Evolutionary conservation across 176 grass and related monocot species (phyloP), one percentile per base, ranked within the genome.

Genomic region (Hsuehochloa calcarea): DNA sequence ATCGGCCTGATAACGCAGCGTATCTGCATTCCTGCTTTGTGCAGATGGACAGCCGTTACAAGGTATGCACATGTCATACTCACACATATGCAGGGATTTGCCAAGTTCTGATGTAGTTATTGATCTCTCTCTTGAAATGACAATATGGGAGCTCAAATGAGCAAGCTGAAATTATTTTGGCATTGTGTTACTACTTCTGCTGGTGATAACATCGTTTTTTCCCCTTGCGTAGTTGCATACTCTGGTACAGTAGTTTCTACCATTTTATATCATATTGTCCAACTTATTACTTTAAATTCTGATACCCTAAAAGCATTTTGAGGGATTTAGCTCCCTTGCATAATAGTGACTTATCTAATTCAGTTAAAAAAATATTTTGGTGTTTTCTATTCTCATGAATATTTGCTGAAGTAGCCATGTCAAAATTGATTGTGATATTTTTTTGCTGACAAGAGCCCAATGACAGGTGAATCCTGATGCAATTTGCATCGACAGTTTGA

Each of bases 1-100:
- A 46, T 44, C 47, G 71, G 19, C 35, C 58, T 65, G 58, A 65
- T 72, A 25, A 31, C 12, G 7, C 59, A 55, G 69, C 15, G 29
- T 72, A 73, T 29, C 72, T 85, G 82, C 37, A 43, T 43, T 52
- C 23, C 47, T 27, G 5, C n/a, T 12, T 68, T 77, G n/a, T 65
- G 77, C 60, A 49, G 60, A 64, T 78, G n/a, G n/a, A 63, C 27
- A 10, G 45, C 72, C 15, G 1, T 12, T 75, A 59, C 56, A 27
- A 29, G 70, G 46, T 16, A 43, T 79, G 10, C 35, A 3, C 62
- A 45, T 22, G 73, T 23, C 6, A n/a, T 43, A 23, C 9, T n/a
- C 72, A 76, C 4, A 43, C n/a, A 19, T 27, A 58, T 85, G 72
- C 62, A 50, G 29, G 52, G 31, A 39, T 38, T 83, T 83, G 12